These are phyloP conservation scores for Phlyctochytrium bullatum DNA, from an alignment of 192 early-diverging fungal genomes.

Conservation along the genomic window DNA sequence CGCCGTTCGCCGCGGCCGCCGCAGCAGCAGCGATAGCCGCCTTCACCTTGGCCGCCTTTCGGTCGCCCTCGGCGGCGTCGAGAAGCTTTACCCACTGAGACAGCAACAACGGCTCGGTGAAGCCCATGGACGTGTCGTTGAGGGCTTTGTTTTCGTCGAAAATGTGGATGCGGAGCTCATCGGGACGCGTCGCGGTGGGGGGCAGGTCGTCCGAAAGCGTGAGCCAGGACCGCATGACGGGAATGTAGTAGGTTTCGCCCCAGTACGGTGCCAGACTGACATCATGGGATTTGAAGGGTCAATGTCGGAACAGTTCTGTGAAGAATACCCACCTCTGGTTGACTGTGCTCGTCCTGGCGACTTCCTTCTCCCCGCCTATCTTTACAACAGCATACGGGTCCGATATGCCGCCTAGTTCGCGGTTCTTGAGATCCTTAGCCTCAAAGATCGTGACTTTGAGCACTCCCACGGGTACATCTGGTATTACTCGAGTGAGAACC, in stretches of 20 bases:
- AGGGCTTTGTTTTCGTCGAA: constrained; percentile 76
- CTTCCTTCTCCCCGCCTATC: constrained; percentile 69
- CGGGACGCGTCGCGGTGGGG: constrained; percentile 33
- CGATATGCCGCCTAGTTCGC: constrained; percentile 82
- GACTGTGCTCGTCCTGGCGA: constrained; percentile 62
- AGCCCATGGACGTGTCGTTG: constrained; percentile 70
- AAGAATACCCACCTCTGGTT: constrained; percentile 54
- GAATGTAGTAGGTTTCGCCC: constrained; percentile 74
- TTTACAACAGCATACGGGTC: constrained; percentile 84
- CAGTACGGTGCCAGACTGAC: constrained; percentile 72
- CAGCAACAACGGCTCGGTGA: constrained; percentile 33
- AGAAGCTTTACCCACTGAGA: constrained; percentile 48
- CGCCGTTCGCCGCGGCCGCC: not conserved
- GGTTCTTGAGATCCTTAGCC: constrained; percentile 80
- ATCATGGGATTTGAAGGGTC: too few species aligned
- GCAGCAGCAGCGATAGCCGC: too few species aligned
- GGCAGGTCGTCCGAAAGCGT: constrained; percentile 26
- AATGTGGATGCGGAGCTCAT: constrained; percentile 74
- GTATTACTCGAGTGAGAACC: constrained; percentile 23
- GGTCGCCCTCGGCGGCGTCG: constrained; percentile 13
- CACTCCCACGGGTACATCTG: constrained; percentile 79
- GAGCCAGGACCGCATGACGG: constrained; percentile 62
- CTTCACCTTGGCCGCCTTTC: too few species aligned
- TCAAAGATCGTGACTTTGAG: constrained; percentile 75
- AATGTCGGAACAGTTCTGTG: too few species aligned